Conservation (phyloP, 176 grass and related monocot species). For the Lolium perenne region DNA sequence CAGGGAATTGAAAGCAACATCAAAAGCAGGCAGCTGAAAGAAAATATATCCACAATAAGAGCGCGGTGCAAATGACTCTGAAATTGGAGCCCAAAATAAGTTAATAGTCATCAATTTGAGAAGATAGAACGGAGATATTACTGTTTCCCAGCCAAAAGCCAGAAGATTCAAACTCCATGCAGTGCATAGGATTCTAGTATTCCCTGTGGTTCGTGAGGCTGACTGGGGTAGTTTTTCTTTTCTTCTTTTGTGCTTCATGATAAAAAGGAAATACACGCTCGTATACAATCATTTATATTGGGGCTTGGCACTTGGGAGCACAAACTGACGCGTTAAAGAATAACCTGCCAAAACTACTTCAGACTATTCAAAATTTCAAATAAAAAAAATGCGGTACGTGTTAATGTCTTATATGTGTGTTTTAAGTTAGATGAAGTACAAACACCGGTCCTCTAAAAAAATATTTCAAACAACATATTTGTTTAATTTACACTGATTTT, state of each 20-base stretch:
- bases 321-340: background rate
- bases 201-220: background rate
- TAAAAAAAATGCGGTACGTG: background rate
- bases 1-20: conserved; percentile 9
- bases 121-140: too few relatives aligned
- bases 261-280: background rate
- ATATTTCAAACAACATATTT: background rate
- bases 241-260: background rate
- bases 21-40: background rate
- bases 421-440: background rate
- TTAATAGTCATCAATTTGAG: too few relatives aligned
- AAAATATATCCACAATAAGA: background rate
- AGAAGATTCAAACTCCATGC: background rate
- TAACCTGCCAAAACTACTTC: background rate
- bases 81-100: background rate
- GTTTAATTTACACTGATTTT: background rate
- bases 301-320: background rate
- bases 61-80: background rate
- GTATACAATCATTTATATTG: background rate
- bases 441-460: background rate
- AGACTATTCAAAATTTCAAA: background rate
- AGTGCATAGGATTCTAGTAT: background rate
- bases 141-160: too few relatives aligned
- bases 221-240: background rate
- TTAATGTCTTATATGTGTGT: background rate